A percentile compares a stretch with the other conserved stretches of the same genome.
Evolutionary conservation across 805 yeast species (phyloP).

Genomic region (Candida insectorum): DNA sequence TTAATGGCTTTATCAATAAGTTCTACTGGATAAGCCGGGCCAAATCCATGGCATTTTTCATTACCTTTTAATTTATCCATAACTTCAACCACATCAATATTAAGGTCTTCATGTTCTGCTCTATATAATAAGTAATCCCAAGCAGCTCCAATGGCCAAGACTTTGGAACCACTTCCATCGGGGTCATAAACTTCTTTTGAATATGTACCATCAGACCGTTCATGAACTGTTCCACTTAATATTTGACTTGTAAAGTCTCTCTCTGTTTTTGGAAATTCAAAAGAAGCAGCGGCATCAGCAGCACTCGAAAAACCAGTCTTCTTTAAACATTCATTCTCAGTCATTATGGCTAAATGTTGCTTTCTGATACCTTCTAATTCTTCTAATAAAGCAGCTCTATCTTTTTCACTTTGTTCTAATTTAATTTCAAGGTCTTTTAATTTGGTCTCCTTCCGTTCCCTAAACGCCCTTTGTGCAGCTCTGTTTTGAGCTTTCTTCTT

Average conservation of each 20-base stretch:
- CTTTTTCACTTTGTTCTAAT: constrained; percentile 54
- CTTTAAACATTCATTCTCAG: constrained; percentile 60
- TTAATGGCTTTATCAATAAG: constrained; percentile 39
- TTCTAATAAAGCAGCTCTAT: constrained; percentile 42
- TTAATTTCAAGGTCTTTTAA: constrained; percentile 64
- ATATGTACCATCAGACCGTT: no score
- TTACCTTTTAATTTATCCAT: constrained; percentile 60
- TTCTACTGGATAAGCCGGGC: constrained; percentile 59
- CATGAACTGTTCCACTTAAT: constrained; percentile 23
- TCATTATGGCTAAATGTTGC: constrained; percentile 52
- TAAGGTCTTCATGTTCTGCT: constrained; percentile 42
- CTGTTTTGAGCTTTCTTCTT: constrained; percentile 77
- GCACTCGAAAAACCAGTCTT: background rate
- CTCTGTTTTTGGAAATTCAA: constrained; percentile 31
- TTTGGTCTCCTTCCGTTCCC: constrained; percentile 75
- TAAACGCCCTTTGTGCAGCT: constrained; percentile 84
- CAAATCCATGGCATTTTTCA: constrained; percentile 77
- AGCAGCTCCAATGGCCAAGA: constrained; percentile 71
- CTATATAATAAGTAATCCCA: constrained; percentile 71
- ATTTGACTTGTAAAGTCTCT: constrained; percentile 30
- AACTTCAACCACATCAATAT: constrained; percentile 55
- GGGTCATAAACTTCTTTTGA: constrained; percentile 32
- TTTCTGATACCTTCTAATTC: constrained; percentile 51
- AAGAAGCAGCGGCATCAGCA: background rate
- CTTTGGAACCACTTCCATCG: constrained; percentile 41